Evolutionary conservation across 768 basidiomycete species (phyloP).

Genomic region (Hysterangium stoloniferum): DNA sequence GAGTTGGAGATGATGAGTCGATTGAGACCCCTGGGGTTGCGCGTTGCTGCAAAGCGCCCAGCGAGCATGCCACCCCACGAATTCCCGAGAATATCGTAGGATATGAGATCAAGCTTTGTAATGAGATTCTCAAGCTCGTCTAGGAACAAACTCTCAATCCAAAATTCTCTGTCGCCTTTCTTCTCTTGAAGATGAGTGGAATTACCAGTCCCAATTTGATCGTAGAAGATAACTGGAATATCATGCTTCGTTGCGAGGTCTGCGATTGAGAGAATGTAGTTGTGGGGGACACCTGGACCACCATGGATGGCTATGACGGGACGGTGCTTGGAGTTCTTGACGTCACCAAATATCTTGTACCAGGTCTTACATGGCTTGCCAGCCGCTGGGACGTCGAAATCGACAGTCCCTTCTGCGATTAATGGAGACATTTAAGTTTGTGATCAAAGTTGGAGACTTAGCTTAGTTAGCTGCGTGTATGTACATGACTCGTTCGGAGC

Average conservation of each 20-base stretch:
- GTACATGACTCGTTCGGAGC: too few species aligned
- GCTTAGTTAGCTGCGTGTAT: too few species aligned
- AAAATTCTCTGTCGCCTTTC: constrained; percentile 31
- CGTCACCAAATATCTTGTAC: constrained; percentile 37
- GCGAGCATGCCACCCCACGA: constrained; percentile 41
- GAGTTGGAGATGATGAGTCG: constrained; percentile 38
- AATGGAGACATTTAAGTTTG: too few species aligned
- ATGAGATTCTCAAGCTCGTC: constrained; percentile 46
- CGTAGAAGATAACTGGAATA: constrained; percentile 16
- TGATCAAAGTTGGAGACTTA: too few species aligned
- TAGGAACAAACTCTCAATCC: constrained; percentile 44
- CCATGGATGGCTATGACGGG: constrained; percentile 15
- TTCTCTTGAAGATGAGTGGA: constrained; percentile 37
- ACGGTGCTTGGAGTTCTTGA: constrained; percentile 20
- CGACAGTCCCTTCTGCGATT: constrained; percentile 22
- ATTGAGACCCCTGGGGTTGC: constrained; percentile 38
- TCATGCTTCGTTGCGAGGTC: background rate
- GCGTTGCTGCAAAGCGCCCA: constrained; percentile 30
- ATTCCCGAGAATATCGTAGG: constrained; percentile 39
- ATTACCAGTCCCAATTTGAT: constrained; percentile 42
- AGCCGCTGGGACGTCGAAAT: constrained; percentile 19
- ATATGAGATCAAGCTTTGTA: constrained; percentile 33
- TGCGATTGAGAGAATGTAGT: constrained; percentile 10
- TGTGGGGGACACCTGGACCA: constrained; percentile 11
- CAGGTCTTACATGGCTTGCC: constrained; percentile 34